These are phyloP conservation scores for Nasturtium officinale DNA, from an alignment of 345 rosid genomes.

Conservation along the genomic window DNA sequence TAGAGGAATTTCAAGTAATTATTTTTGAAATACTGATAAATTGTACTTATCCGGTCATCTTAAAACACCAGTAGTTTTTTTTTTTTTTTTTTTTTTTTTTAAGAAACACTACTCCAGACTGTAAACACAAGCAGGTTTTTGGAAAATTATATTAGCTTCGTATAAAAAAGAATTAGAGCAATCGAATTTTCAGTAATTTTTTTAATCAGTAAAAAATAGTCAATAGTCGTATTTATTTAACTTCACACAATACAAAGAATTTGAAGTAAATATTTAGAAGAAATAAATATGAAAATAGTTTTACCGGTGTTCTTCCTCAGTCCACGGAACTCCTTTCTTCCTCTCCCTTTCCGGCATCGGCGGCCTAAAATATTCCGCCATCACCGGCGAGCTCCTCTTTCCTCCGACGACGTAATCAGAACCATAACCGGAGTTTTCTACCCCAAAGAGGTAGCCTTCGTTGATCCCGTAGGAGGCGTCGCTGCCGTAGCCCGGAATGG, in stretches of 20 bases:
- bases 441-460: slow-evolving; percentile 43
- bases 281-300: background rate
- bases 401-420: slow-evolving; percentile 46
- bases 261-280: background rate
- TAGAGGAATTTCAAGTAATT: background rate
- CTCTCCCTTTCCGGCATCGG: slow-evolving; percentile 70
- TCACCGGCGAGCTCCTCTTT: slow-evolving; percentile 60
- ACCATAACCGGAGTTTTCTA: slow-evolving; percentile 41
- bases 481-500: slow-evolving; percentile 61
- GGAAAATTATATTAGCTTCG: no score
- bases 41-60: no score
- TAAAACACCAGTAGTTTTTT: no score
- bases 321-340: slow-evolving; percentile 99
- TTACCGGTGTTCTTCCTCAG: slow-evolving; percentile 97
- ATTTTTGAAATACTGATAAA: no score
- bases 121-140: no score
- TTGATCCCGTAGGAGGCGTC: slow-evolving; percentile 34
- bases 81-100: no score
- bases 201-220: background rate
- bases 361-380: slow-evolving; percentile 37
- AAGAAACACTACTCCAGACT: no score
- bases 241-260: background rate
- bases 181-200: background rate
- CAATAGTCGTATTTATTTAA: background rate
- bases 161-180: background rate